Conservation (phyloP, 1,139 yeast genomes). For the Lodderomyces oxycetoniae region DNA sequence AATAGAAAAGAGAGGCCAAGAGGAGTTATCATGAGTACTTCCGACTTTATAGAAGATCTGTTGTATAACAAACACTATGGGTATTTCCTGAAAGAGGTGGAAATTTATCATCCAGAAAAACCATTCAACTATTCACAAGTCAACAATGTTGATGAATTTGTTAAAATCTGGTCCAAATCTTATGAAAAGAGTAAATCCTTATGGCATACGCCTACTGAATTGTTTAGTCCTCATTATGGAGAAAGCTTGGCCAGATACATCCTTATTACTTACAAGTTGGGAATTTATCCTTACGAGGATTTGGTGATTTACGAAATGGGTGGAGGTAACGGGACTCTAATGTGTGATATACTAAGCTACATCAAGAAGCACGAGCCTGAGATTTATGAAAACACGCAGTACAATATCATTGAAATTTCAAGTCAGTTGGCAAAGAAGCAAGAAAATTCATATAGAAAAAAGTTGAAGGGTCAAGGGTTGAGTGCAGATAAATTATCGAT, state of each 20-base stretch:
- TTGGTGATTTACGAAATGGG: constrained; percentile 81
- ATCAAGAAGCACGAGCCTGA: constrained; percentile 64
- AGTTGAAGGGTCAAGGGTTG: constrained; percentile 36
- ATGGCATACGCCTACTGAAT: constrained; percentile 90
- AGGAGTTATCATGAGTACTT: constrained; percentile 61
- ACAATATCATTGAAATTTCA: constrained; percentile 75
- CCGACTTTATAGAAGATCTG: constrained; percentile 83
- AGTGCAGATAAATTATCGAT: constrained; percentile 51
- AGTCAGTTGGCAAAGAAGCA: constrained; percentile 66
- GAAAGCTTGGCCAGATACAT: constrained; percentile 77
- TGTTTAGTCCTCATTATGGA: constrained; percentile 80
- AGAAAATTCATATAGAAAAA: constrained; percentile 33
- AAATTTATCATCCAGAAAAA: constrained; percentile 61
- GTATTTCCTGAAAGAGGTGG: constrained; percentile 73
- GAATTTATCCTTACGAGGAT: constrained; percentile 57
- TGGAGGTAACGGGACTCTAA: constrained; percentile 85
- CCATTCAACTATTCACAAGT: constrained; percentile 61
- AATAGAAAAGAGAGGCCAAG: constrained; percentile 50
- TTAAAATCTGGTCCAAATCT: constrained; percentile 65
- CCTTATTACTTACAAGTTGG: constrained; percentile 60
- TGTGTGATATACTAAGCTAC: constrained; percentile 72
- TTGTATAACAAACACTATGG: constrained; percentile 79
- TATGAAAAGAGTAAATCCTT: constrained; percentile 53
- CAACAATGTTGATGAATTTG: constrained; percentile 63
- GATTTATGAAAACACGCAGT: constrained; percentile 61